A percentile compares a stretch with the other conserved stretches of the same genome.
phyloP scores from a whole-genome alignment of 1,139 yeast species.

The Diutina neorugosa region DNA sequence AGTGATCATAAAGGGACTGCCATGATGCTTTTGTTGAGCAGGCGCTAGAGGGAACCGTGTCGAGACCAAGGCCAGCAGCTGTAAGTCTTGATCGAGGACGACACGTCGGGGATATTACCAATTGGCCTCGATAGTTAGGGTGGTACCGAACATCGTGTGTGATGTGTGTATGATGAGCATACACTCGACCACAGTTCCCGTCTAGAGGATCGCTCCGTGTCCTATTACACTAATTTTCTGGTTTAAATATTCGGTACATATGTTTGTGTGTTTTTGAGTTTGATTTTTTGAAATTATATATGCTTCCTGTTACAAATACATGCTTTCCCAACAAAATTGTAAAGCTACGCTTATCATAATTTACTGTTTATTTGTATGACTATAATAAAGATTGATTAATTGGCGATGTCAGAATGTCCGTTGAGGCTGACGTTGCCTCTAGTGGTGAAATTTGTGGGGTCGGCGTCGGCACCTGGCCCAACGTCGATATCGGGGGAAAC shows the following conservation, averaged over 20 bases:
- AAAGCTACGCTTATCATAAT: too few species aligned
- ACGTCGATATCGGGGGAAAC: too few species aligned
- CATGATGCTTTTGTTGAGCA: not conserved
- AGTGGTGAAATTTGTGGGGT: too few species aligned
- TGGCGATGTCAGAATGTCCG: too few species aligned
- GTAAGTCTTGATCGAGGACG: not conserved
- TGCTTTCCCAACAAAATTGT: not conserved
- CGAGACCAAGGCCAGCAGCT: not conserved
- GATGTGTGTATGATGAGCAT: not conserved
- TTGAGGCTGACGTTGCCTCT: too few species aligned
- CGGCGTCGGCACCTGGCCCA: too few species aligned
- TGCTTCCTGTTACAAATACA: not conserved
- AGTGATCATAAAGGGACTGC: not conserved
- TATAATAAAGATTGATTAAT: too few species aligned
- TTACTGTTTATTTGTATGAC: too few species aligned
- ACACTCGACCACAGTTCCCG: not conserved
- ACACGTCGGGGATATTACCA: not conserved
- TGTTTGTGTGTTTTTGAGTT: not conserved
- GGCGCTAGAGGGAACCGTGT: not conserved
- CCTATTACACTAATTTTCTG: not conserved
- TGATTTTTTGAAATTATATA: not conserved
- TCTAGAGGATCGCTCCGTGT: not conserved
- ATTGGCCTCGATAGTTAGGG: not conserved
- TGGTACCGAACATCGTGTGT: not conserved
- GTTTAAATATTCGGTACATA: not conserved